phyloP scores from a whole-genome alignment of 768 basidiomycete genomes.

The Pluteus cervinus region DNA sequence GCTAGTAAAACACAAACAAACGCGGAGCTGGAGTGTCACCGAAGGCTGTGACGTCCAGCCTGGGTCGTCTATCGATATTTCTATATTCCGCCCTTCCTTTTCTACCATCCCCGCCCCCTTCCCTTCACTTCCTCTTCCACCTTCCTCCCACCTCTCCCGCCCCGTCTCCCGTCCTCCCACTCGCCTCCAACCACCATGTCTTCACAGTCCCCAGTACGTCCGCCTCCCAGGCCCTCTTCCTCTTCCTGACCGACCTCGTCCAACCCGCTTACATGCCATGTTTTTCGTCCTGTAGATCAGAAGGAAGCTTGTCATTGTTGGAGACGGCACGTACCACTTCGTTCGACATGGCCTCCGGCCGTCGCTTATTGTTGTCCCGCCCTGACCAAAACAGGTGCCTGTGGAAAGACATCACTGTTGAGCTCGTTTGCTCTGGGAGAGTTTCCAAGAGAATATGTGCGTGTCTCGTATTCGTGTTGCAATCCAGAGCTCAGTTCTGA shows the following conservation, averaged over 20 bases:
- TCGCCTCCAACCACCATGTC: constrained; percentile 21
- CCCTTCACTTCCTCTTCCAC: constrained; percentile 4
- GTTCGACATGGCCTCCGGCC: too few relatives aligned
- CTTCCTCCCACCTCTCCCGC: constrained; percentile 5
- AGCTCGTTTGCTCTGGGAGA: constrained; percentile 92
- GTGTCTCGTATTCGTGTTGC: constrained; percentile 24
- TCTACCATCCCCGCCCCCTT: constrained; percentile 4
- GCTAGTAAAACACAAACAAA: constrained; percentile 15
- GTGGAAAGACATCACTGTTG: constrained; percentile 90
- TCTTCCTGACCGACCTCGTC: constrained; percentile 5
- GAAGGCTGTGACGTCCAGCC: constrained; percentile 22
- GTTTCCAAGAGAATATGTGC: constrained; percentile 93
- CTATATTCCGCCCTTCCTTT: not conserved
- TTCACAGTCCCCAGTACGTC: constrained; percentile 59
- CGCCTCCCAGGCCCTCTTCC: constrained; percentile 13
- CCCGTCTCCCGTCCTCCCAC: not conserved
- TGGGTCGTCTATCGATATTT: constrained; percentile 9
- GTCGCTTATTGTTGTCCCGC: constrained; percentile 15
- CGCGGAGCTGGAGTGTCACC: constrained; percentile 11
- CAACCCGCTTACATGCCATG: constrained; percentile 1
- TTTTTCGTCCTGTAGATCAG: constrained; percentile 55
- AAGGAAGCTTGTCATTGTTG: constrained; percentile 93
- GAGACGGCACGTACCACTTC: constrained; percentile 67
- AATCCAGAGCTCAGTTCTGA: constrained; percentile 8
- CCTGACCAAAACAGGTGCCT: constrained; percentile 58